These are phyloP conservation scores for Metrosideros polymorpha DNA, from an alignment of 441 rosid species.

Conservation along the genomic window DNA sequence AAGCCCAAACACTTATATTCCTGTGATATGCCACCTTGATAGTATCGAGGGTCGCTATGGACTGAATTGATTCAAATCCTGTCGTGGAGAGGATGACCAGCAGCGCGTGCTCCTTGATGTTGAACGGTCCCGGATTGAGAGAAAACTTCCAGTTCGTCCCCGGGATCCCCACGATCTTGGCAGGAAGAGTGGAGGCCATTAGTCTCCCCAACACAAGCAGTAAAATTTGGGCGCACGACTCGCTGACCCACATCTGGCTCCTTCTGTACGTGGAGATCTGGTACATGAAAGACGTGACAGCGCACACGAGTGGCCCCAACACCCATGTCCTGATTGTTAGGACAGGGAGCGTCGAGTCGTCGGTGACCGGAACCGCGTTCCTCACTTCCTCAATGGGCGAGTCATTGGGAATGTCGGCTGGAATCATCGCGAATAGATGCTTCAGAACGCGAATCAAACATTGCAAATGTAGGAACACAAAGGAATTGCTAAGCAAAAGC, in stretches of 20 bases:
- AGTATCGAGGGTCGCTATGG: background rate
- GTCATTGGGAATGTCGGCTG: background rate
- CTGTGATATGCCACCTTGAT: background rate
- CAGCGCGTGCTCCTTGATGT: background rate
- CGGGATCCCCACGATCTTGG: background rate
- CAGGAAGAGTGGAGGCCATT: background rate
- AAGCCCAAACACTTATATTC: background rate
- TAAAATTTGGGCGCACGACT: background rate
- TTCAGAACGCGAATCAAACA: background rate
- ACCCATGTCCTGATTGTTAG: background rate
- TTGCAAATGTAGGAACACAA: background rate
- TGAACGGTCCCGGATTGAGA: background rate
- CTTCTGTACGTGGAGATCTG: background rate
- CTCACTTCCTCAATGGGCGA: background rate
- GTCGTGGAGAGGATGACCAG: background rate
- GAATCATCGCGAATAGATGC: background rate
- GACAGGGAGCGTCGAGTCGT: background rate
- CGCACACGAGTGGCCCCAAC: background rate
- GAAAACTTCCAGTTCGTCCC: background rate
- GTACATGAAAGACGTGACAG: background rate
- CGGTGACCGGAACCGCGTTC: background rate
- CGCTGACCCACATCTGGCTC: background rate
- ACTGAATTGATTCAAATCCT: background rate
- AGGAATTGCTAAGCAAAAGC: background rate
- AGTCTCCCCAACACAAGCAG: background rate